These are phyloP conservation scores for Echium plantagineum DNA, from an alignment of 257 asterid genomes.

Conservation along the genomic window DNA sequence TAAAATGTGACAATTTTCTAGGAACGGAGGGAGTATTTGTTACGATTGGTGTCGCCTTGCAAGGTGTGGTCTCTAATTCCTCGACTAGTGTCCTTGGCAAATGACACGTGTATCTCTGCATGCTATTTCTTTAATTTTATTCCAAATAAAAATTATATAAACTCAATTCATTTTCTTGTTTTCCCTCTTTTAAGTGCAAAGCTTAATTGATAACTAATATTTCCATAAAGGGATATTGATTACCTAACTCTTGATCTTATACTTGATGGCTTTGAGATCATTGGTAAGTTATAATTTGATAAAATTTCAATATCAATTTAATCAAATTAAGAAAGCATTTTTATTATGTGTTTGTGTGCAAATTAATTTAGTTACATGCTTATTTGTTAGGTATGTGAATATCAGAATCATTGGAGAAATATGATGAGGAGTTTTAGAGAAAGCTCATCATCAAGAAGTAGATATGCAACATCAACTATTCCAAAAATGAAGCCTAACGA, in stretches of 20 bases:
- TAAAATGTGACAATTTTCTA: no score
- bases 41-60: no score
- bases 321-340: no score
- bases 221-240: no score
- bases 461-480: constrained; percentile 17
- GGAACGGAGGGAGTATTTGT: no score
- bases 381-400: not conserved
- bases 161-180: no score
- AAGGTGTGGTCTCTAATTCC: not conserved
- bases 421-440: constrained; percentile 14
- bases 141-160: no score
- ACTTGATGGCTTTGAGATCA: constrained; percentile 11
- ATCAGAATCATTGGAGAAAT: constrained; percentile 17
- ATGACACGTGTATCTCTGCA: not conserved
- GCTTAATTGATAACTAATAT: no score
- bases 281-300: constrained; percentile 1
- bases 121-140: not conserved
- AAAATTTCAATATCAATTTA: not conserved
- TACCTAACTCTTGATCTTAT: no score
- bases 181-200: no score
- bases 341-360: not conserved
- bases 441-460: constrained; percentile 7
- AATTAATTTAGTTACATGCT: not conserved
- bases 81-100: not conserved
- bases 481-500: constrained; percentile 23